phyloP scores from a whole-genome alignment of 148 eudicot genomes.

The Drosera capensis region DNA sequence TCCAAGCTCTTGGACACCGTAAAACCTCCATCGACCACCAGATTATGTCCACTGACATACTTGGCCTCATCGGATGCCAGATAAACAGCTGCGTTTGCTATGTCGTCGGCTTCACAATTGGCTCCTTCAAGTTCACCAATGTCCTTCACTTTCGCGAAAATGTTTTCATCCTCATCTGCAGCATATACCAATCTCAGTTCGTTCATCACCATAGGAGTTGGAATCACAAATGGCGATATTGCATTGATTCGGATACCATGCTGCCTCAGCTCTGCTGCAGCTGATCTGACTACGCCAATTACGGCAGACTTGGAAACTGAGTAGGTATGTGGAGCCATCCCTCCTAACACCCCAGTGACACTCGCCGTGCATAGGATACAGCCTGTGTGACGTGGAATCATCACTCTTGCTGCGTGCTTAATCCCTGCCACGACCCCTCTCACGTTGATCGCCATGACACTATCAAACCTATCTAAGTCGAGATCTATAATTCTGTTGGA shows the following conservation, averaged over 20 bases:
- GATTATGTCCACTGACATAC: slow-evolving; percentile 64
- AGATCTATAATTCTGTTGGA: slow-evolving; percentile 42
- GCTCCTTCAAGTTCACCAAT: slow-evolving; percentile 37
- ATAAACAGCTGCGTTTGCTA: slow-evolving; percentile 72
- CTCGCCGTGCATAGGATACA: slow-evolving; percentile 65
- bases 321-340: slow-evolving; percentile 62
- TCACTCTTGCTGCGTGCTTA: slow-evolving; percentile 67
- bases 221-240: slow-evolving; percentile 60
- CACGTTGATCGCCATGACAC: slow-evolving; percentile 53
- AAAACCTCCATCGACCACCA: slow-evolving; percentile 77
- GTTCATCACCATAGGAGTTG: slow-evolving; percentile 48
- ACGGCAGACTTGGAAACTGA: slow-evolving; percentile 45
- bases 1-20: slow-evolving; percentile 39
- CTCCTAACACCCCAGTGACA: slow-evolving; percentile 55
- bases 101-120: slow-evolving; percentile 37
- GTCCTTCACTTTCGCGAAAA: slow-evolving; percentile 22
- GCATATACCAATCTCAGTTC: slow-evolving; percentile 36
- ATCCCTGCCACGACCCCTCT: slow-evolving; percentile 58
- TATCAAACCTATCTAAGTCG: slow-evolving; percentile 41
- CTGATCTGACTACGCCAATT: slow-evolving; percentile 47
- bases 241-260: slow-evolving; percentile 71
- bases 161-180: slow-evolving; percentile 19
- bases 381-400: slow-evolving; percentile 49
- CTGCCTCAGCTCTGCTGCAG: slow-evolving; percentile 40
- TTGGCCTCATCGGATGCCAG: slow-evolving; percentile 76